Base-by-base conservation (phyloP, 1,139 yeast genomes). In the Candida tropicalis region DNA sequence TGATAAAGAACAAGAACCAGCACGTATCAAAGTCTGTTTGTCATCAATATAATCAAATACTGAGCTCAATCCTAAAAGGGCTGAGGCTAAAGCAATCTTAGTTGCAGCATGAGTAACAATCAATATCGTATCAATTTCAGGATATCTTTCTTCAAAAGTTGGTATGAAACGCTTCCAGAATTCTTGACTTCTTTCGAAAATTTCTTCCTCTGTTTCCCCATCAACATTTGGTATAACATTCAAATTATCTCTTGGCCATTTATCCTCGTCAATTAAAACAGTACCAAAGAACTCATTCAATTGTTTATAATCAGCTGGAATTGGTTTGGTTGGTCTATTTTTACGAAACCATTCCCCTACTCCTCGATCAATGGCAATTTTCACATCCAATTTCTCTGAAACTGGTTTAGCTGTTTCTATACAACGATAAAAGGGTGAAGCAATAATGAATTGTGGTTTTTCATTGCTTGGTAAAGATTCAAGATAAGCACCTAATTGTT, bases 391-490 rank as follows among this genome's bases (percentile, higher is more conserved):
- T 38, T 63, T 62, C 27, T 76, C 69, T 1, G 91, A 81, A n/a
- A 82, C 67, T 2, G 91, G 87, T 36, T 79, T 75, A 3, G 86
- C 78, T 0, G 98, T 90, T 60, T 93, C 91, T 12, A 91, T 71
- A 62, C 98, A 93, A 48, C 98, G 70, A 61, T 88, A 90, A 61
- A 89, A 91, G 0, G 98, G 98, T 2, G 97, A 88, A 1, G 84
- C 69, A 53, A 86, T 70, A 18, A 88, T 75, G 40, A 82, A 67
- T 48, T 83, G 81, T 1, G 91, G 87, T 42, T 70, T 73, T 18
- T 81, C 77, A 4, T 68, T 65, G 2, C 55, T 48, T 0, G 70
- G 67, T 15, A 80, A 58, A 1, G 63, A 49, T 2, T 53, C 46
- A 13, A 81, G 49, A 55, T 75, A 81, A 17, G 66, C 74, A 0